These are phyloP conservation scores for Yueomyces sp. DNA, from an alignment of 805 yeast species.

Conservation along the genomic window DNA sequence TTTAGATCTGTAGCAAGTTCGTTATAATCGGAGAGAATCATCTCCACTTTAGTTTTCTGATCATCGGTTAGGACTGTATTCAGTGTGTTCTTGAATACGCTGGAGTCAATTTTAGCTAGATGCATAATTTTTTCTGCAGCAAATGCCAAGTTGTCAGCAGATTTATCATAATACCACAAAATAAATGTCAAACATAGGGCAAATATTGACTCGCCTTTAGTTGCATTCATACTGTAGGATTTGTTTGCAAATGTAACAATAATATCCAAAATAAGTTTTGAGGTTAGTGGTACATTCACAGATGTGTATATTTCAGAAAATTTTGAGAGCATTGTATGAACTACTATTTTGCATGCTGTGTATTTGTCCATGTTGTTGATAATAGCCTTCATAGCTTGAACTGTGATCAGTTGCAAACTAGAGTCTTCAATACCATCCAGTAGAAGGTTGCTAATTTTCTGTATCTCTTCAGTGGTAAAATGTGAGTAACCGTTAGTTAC, in stretches of 20 bases:
- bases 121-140: slow-evolving; percentile 34
- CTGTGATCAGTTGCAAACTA: slow-evolving; percentile 28
- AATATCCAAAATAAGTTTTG: slow-evolving; percentile 2
- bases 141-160: slow-evolving; percentile 19
- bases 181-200: slow-evolving; percentile 22
- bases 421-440: slow-evolving; percentile 24
- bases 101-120: slow-evolving; percentile 32
- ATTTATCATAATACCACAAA: slow-evolving; percentile 23
- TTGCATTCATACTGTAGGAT: slow-evolving; percentile 13
- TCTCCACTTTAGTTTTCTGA: slow-evolving; percentile 21
- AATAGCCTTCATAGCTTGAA: slow-evolving; percentile 53
- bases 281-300: neutral
- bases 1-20: too few relatives aligned
- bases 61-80: slow-evolving; percentile 24
- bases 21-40: slow-evolving; percentile 5
- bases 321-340: slow-evolving; percentile 34
- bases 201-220: slow-evolving; percentile 1
- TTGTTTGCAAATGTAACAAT: slow-evolving; percentile 32
- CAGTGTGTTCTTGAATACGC: slow-evolving; percentile 36
- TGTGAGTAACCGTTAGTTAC: slow-evolving; percentile 24
- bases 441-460: slow-evolving; percentile 23
- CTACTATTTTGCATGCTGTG: slow-evolving; percentile 24
- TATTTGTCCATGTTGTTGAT: slow-evolving; percentile 19
- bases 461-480: slow-evolving; percentile 27
- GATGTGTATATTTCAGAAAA: slow-evolving; percentile 23